Percentiles rank a stretch among this genome's conserved stretches.
Evolutionary conservation across 495 filamentous ascomycete species (phyloP).

Genomic region (Clavariopsis aquatica): DNA sequence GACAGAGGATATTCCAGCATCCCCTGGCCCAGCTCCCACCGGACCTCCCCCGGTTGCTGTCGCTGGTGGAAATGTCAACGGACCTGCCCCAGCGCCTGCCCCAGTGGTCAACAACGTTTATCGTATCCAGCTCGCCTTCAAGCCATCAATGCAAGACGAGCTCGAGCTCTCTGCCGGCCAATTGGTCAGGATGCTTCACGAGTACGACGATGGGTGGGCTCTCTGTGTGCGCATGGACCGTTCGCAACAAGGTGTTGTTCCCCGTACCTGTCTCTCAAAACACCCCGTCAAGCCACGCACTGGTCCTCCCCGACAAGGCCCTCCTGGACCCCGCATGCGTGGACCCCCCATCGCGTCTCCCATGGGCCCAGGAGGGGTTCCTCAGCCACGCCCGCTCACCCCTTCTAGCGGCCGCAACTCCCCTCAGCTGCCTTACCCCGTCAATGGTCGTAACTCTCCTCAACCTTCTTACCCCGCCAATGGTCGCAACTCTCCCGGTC

Average conservation of each 20-base stretch:
- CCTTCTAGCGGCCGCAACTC: constrained; percentile 38
- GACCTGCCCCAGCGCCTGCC: constrained; percentile 31
- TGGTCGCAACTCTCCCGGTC: constrained; percentile 47
- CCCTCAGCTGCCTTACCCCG: constrained; percentile 18
- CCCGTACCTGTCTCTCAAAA: constrained; percentile 89
- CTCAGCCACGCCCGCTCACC: constrained; percentile 38
- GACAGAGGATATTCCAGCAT: constrained; percentile 50
- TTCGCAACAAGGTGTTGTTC: constrained; percentile 87
- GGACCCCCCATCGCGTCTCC: constrained; percentile 43
- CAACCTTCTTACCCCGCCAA: constrained; percentile 40
- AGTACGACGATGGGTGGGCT: constrained; percentile 99
- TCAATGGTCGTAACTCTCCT: constrained; percentile 32
- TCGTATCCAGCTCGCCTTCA: constrained; percentile 94
- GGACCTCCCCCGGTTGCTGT: constrained; percentile 32
- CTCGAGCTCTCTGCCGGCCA: constrained; percentile 75
- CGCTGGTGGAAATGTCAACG: constrained; percentile 20
- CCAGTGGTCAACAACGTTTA: constrained; percentile 53
- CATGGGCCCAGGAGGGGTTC: constrained; percentile 27
- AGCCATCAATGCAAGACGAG: constrained; percentile 89
- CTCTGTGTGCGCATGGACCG: constrained; percentile 90
- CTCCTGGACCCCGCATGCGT: constrained; percentile 43
- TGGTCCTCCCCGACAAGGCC: constrained; percentile 48
- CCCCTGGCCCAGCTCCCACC: constrained; percentile 50
- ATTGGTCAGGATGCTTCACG: constrained; percentile 83
- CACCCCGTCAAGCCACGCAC: constrained; percentile 85